Percentiles rank a stretch among this genome's conserved stretches.
These are phyloP conservation scores for Reticulascus tulasneorum DNA, from an alignment of 2,329 filamentous ascomycete genomes.

Conservation along the genomic window DNA sequence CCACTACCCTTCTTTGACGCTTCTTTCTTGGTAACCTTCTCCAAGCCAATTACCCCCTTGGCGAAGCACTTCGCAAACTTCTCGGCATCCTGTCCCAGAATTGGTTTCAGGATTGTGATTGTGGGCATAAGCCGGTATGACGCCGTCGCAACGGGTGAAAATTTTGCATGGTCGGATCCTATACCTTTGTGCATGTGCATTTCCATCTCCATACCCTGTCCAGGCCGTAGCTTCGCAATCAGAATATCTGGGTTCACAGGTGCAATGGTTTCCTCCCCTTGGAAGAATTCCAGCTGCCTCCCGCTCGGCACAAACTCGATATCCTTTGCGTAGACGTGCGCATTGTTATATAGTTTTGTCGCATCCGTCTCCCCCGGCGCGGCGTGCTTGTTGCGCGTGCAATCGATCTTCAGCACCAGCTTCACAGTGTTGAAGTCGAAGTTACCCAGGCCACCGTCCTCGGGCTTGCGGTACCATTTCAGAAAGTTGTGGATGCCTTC, in stretches of 20 bases:
- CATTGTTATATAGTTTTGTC: conserved; percentile 77
- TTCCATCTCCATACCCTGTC: conserved; percentile 78
- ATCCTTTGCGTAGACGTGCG: conserved; percentile 75
- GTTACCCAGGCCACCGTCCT: conserved; percentile 57
- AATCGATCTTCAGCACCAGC: conserved; percentile 72
- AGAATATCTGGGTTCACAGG: conserved; percentile 90
- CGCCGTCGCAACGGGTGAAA: conserved; percentile 91
- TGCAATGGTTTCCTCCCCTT: conserved; percentile 62
- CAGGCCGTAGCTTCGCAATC: conserved; percentile 88
- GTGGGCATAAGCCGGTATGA: conserved; percentile 87
- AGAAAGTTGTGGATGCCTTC: conserved; percentile 74
- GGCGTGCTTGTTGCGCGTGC: conserved; percentile 73
- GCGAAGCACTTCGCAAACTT: conserved; percentile 93
- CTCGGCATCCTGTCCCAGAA: conserved; percentile 78
- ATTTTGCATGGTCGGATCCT: conserved; percentile 93
- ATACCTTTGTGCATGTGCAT: conserved; percentile 96
- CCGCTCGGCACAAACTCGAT: conserved; percentile 75
- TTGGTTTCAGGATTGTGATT: conserved; percentile 79
- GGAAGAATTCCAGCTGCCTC: conserved; percentile 62
- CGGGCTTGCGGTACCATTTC: conserved; percentile 74
- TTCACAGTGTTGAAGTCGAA: conserved; percentile 86
- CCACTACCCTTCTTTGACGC: conserved; percentile 55
- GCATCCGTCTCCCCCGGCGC: conserved; percentile 73
- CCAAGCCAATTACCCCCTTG: conserved; percentile 76
- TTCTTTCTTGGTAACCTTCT: conserved; percentile 66